Evolutionary conservation across 1,284 basidiomycete genomes (phyloP).

Genomic region (Rhizoctonia solani): DNA sequence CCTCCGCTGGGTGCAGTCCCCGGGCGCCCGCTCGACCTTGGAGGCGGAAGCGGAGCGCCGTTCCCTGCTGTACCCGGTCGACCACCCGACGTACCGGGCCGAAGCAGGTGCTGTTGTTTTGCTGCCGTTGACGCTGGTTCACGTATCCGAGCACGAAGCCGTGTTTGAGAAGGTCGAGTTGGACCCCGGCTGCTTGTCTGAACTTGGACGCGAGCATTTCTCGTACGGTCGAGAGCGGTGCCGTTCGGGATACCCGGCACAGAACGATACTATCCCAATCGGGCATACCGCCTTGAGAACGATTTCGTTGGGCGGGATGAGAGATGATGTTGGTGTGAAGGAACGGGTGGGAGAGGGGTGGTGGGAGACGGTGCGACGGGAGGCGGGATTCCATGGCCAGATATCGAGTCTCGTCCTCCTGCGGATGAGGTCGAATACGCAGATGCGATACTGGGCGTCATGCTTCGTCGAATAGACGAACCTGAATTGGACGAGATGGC

Average conservation of each 20-base stretch:
- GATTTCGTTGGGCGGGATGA: slow-evolving; percentile 7
- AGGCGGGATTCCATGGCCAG: not conserved
- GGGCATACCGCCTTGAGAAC: slow-evolving; percentile 19
- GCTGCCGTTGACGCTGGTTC: too few relatives aligned
- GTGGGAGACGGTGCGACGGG: not conserved
- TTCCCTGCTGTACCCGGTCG: not conserved
- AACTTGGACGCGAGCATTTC: slow-evolving; percentile 5
- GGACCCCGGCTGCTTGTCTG: slow-evolving; percentile 15
- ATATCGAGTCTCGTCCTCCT: not conserved
- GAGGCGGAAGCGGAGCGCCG: not conserved
- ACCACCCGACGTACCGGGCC: slow-evolving; percentile 6
- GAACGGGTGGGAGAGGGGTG: not conserved
- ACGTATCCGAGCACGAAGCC: slow-evolving; percentile 27
- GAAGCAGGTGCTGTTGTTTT: not conserved
- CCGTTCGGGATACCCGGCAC: slow-evolving; percentile 4
- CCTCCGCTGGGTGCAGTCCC: slow-evolving; percentile 9
- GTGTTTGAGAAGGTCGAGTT: slow-evolving; percentile 19
- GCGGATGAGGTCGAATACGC: slow-evolving; percentile 18
- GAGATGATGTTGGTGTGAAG: slow-evolving; percentile 14
- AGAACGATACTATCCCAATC: slow-evolving; percentile 26
- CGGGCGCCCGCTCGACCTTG: slow-evolving; percentile 1
- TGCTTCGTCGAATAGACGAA: slow-evolving; percentile 16
- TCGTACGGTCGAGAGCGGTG: slow-evolving; percentile 13
- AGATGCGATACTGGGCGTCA: slow-evolving; percentile 23
- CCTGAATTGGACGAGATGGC: slow-evolving; percentile 16